Percentiles rank a stretch among this genome's conserved stretches.
These are phyloP conservation scores for Pichia eremophila DNA, from an alignment of 805 yeast species.

Conservation along the genomic window DNA sequence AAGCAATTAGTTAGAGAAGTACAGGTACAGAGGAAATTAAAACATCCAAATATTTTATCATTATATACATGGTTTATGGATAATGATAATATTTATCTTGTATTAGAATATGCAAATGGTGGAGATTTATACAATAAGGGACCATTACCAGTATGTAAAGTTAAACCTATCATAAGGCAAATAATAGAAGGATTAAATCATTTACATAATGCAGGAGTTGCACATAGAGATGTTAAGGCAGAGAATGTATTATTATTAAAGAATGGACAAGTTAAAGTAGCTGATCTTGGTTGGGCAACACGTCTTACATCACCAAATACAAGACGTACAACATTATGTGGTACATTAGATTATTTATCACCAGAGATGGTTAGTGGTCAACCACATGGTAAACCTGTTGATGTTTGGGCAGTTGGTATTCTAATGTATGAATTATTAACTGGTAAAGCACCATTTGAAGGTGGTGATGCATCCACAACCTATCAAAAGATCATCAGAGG, in stretches of 20 bases:
- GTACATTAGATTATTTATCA: conserved; percentile 88
- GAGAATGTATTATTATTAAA: conserved; percentile 75
- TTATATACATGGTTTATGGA: conserved; percentile 84
- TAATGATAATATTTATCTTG: conserved; percentile 64
- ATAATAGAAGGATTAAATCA: conserved; percentile 48
- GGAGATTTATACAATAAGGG: conserved; percentile 81
- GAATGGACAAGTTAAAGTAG: conserved; percentile 42
- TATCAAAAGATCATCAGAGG: background rate
- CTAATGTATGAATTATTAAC: conserved; percentile 76
- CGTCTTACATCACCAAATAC: conserved; percentile 29
- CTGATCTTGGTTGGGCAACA: conserved; percentile 97
- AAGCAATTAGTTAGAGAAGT: conserved; percentile 84
- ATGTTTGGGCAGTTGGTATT: conserved; percentile 89
- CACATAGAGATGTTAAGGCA: conserved; percentile 91
- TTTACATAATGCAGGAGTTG: conserved; percentile 69
- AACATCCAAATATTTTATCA: conserved; percentile 74
- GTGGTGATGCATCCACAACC: conserved; percentile 62
- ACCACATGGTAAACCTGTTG: conserved; percentile 71
- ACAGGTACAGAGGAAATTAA: conserved; percentile 73
- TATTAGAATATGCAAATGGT: conserved; percentile 73
- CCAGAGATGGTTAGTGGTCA: conserved; percentile 89
- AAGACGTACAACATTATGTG: conserved; percentile 78
- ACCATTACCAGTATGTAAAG: background rate
- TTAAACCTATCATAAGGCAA: background rate
- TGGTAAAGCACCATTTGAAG: conserved; percentile 91